phyloP scores from a whole-genome alignment of 768 basidiomycete species.

The Dentipellis fragilis region DNA sequence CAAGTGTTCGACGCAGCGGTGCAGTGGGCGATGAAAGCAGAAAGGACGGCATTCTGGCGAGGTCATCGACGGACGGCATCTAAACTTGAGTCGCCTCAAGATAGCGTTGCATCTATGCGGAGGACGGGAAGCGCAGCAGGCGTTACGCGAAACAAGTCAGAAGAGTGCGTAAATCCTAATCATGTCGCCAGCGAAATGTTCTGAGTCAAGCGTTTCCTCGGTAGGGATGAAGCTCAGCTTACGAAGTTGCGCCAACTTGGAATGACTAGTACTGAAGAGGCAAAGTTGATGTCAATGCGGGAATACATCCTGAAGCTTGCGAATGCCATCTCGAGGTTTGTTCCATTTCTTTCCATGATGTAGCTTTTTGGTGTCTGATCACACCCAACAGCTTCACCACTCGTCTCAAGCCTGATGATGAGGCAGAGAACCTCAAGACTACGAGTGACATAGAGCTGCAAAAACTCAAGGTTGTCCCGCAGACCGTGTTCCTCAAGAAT shows the following conservation, averaged over 20 bases:
- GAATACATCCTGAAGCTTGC: conserved; percentile 85
- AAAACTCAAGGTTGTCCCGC: conserved; percentile 82
- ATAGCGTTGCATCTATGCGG: conserved; percentile 59
- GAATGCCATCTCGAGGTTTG: conserved; percentile 65
- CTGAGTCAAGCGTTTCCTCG: not conserved
- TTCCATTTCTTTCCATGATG: not conserved
- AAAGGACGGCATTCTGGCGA: conserved; percentile 75
- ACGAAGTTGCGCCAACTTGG: conserved; percentile 79
- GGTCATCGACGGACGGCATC: conserved; percentile 33
- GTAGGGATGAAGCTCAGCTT: conserved; percentile 70
- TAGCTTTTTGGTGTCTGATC: not conserved
- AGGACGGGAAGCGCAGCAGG: conserved; percentile 31
- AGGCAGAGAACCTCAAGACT: conserved; percentile 53
- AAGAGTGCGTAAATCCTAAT: conserved; percentile 60
- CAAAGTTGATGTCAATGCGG: conserved; percentile 77
- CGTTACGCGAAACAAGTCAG: conserved; percentile 40
- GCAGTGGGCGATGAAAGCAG: conserved; percentile 80
- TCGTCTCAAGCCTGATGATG: conserved; percentile 51
- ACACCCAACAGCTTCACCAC: conserved; percentile 47
- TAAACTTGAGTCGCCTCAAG: conserved; percentile 59
- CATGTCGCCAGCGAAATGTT: not conserved
- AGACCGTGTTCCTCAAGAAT: conserved; percentile 80
- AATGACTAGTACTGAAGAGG: conserved; percentile 74
- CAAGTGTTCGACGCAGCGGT: conserved; percentile 80
- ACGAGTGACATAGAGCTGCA: conserved; percentile 68